Percentiles rank a stretch among this genome's conserved stretches.
Evolutionary conservation across 495 filamentous ascomycete genomes (phyloP).

Genomic region (Friedmanniomyces simplex): DNA sequence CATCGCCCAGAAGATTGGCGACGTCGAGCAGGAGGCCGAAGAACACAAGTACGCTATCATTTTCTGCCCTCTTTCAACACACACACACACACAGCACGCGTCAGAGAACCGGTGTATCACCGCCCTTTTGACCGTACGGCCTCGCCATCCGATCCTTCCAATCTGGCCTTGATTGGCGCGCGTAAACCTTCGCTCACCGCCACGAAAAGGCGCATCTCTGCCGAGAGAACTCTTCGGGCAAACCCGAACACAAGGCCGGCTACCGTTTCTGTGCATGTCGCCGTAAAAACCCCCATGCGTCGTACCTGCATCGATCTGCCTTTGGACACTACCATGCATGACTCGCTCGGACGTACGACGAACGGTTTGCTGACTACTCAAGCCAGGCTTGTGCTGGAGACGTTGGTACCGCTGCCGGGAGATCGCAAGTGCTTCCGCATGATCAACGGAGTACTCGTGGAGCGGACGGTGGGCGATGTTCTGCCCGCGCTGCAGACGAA

Average conservation of each 20-base stretch:
- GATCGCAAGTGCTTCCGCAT: slow-evolving; percentile 97
- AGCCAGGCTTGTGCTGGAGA: slow-evolving; percentile 84
- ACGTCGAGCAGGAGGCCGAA: slow-evolving; percentile 92
- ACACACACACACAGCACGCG: neutral
- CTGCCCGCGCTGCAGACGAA: slow-evolving; percentile 88
- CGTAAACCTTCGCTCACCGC: slow-evolving; percentile 20
- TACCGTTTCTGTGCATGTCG: neutral
- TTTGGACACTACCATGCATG: no score
- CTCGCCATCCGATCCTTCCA: neutral
- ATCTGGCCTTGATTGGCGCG: slow-evolving; percentile 1
- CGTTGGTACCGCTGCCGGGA: slow-evolving; percentile 66
- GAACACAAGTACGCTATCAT: slow-evolving; percentile 77
- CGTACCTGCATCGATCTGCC: slow-evolving; percentile 4
- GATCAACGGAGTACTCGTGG: slow-evolving; percentile 93
- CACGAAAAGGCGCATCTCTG: neutral
- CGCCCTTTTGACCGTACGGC: slow-evolving; percentile 4
- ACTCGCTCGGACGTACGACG: neutral
- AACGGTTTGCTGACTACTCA: neutral
- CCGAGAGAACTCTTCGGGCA: neutral
- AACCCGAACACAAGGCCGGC: neutral
- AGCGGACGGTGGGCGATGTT: slow-evolving; percentile 86
- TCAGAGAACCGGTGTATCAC: slow-evolving; percentile 18
- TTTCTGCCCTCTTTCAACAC: neutral
- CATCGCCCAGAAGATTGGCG: slow-evolving; percentile 89
- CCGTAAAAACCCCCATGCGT: neutral